Base-by-base conservation (phyloP, 2,329 filamentous ascomycete genomes). In the Aspergillus transmontanensis region DNA sequence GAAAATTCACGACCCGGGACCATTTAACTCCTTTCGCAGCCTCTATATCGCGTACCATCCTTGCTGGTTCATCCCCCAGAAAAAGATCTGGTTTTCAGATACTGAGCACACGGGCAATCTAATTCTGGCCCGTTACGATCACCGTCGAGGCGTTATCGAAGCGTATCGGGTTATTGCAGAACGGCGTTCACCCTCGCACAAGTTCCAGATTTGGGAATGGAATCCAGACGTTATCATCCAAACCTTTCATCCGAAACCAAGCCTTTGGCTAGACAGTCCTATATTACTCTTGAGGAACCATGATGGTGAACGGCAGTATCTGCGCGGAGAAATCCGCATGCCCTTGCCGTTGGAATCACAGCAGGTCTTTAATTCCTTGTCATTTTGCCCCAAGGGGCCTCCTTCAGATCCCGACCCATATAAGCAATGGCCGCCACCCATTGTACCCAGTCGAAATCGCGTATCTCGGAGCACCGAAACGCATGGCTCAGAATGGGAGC, bases 41-140 rank as follows among this genome's bases (percentile, higher is more conserved):
- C 85, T 97, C 2, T 97, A 91, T 75, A 80, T 85, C 48, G 84
- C 88, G 23, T 91, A 95, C 74, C 86, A 95, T 66, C 89, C 90
- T 0, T 87, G 89, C 70, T 97, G 94, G 94, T 97, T 96, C 72
- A 82, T 97, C 1, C 84, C 91, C 0, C 87, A 86, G 58, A 83
- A 91, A 73, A 94, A 91, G 76, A 82, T 97, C 66, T 97, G 94
- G 94, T 94, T 97, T 72, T 86, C 88, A 63, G 92, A 97, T 76
- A 84, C 83, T 2, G 85, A 89, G 34, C 84, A 92, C 55, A 89
- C 86, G 1, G 94, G 94, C 0, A 90, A 90, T 73, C 77, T 97
- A 48, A 84, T 96, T 30, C 73, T 97, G 45, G 84, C 86, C n/a
- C 88, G 91, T 14, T 97, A 93, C 72, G 88, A 97, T 73, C 85